These are phyloP conservation scores for Eucalyptus erythrocorys DNA, from an alignment of 345 rosid species.

Conservation along the genomic window DNA sequence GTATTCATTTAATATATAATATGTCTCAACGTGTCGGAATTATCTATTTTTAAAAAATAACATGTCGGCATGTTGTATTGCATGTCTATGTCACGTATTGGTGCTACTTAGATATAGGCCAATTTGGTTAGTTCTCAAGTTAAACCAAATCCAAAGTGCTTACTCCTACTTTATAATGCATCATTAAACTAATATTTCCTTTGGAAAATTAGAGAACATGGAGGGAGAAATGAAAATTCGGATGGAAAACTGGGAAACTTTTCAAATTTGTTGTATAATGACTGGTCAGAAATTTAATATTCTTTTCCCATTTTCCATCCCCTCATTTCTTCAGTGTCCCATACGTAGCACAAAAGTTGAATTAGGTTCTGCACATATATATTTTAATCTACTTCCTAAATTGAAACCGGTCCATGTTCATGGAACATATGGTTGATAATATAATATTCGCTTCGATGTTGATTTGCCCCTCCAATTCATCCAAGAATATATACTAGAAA, in stretches of 20 bases:
- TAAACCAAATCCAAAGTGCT: background rate
- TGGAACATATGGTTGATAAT: background rate
- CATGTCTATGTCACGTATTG: fast-evolving
- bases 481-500: background rate
- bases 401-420: background rate
- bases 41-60: no score
- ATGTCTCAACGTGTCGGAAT: fast-evolving
- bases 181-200: background rate
- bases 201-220: background rate
- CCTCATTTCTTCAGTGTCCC: background rate
- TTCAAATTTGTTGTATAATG: background rate
- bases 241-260: background rate
- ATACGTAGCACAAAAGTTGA: background rate
- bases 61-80: fast-evolving
- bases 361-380: background rate
- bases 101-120: fast-evolving
- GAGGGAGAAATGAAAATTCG: background rate
- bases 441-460: background rate
- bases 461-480: background rate
- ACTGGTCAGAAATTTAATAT: fast-evolving
- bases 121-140: fast-evolving
- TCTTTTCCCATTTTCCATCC: background rate
- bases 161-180: background rate
- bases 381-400: background rate
- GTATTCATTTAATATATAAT: fast-evolving